These are phyloP conservation scores for Tetradesmus lagerheimii DNA, from an alignment of 139 green algal species.

Conservation along the genomic window DNA sequence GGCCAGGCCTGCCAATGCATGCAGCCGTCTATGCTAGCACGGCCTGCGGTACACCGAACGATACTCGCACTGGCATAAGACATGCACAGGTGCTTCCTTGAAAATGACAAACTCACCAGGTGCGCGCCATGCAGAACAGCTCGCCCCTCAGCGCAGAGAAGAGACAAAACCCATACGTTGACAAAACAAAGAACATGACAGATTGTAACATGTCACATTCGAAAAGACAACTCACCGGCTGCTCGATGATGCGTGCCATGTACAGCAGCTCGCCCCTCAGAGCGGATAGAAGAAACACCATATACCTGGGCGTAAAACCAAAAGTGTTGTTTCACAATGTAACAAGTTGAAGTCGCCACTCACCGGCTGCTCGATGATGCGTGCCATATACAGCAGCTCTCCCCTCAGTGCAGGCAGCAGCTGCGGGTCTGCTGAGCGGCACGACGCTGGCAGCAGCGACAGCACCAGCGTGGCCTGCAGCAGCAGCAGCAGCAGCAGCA, in stretches of 20 bases:
- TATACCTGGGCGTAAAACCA: not conserved
- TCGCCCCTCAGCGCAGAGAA: not conserved
- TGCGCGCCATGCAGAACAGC: slow-evolving; percentile 35
- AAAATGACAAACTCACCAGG: no score
- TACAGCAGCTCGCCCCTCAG: slow-evolving; percentile 31
- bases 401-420: slow-evolving; percentile 24
- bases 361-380: slow-evolving; percentile 39
- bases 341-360: not conserved
- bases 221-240: no score
- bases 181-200: not conserved
- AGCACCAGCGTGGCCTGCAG: slow-evolving; percentile 33
- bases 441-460: not conserved
- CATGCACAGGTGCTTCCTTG: no score
- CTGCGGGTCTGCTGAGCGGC: slow-evolving; percentile 5
- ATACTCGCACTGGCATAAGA: no score
- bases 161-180: no score
- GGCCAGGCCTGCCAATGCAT: no score
- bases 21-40: no score
- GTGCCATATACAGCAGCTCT: slow-evolving; percentile 46
- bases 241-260: slow-evolving; percentile 30
- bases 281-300: not conserved
- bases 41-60: no score
- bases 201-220: no score
- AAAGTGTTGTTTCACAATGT: not conserved
- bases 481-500: not conserved